These are phyloP conservation scores for Dimargaris cristalligena DNA, from an alignment of 192 early-diverging fungal species.

Conservation along the genomic window DNA sequence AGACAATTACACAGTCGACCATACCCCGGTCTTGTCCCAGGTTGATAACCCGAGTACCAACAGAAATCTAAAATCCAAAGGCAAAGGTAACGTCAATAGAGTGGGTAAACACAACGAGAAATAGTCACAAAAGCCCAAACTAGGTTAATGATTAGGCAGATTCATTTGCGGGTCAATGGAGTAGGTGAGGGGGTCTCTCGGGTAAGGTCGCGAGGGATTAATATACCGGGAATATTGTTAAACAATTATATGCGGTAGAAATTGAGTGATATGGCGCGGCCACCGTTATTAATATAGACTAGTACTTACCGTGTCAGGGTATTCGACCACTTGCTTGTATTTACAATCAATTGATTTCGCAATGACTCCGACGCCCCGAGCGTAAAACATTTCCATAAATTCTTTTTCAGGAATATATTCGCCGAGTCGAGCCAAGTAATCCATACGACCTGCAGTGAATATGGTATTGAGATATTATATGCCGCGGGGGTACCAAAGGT, in stretches of 20 bases:
- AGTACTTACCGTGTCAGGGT: conserved; percentile 26
- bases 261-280: not conserved
- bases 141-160: not conserved
- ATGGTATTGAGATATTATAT: not conserved
- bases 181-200: not conserved
- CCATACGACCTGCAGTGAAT: conserved; percentile 13
- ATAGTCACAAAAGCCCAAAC: not conserved
- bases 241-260: not conserved
- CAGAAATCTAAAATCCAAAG: conserved; percentile 7
- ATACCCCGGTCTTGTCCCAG: conserved; percentile 20
- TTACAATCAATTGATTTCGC: conserved; percentile 23
- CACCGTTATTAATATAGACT: not conserved
- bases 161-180: not conserved
- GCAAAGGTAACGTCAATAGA: not conserved
- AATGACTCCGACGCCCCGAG: conserved; percentile 22
- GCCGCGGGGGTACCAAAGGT: too few species aligned
- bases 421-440: conserved; percentile 12
- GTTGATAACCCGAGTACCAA: conserved; percentile 16
- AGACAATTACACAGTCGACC: conserved; percentile 20
- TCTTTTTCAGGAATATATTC: conserved; percentile 1
- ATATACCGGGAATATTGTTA: not conserved
- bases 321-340: conserved; percentile 25
- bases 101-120: not conserved
- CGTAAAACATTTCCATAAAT: conserved; percentile 12
- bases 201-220: not conserved